A percentile compares a stretch with the other conserved stretches of the same genome.
These are phyloP conservation scores for Moricandia moricandioides DNA, from an alignment of 345 rosid species.

Conservation along the genomic window DNA sequence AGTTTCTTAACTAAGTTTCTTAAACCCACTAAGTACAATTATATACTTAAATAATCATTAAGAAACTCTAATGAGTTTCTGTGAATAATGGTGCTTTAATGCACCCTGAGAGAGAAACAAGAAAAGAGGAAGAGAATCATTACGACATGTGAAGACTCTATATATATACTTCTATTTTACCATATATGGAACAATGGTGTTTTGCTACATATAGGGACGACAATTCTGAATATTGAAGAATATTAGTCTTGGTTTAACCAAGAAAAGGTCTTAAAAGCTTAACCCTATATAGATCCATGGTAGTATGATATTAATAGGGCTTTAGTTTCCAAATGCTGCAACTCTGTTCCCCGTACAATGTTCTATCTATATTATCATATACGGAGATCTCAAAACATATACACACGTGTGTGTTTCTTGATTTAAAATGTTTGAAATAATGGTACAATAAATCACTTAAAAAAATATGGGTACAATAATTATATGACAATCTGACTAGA, in stretches of 20 bases:
- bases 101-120: constrained; percentile 28
- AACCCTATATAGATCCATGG: constrained; percentile 31
- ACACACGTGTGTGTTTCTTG: not conserved
- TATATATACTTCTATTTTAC: not conserved
- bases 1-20: too few relatives aligned
- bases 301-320: constrained; percentile 4
- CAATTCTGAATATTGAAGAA: not conserved
- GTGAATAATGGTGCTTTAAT: too few relatives aligned
- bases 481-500: not conserved
- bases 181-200: constrained; percentile 30
- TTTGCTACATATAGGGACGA: constrained; percentile 28
- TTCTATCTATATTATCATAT: not conserved
- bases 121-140: constrained; percentile 30
- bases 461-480: not conserved
- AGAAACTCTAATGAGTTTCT: too few relatives aligned
- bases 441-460: not conserved
- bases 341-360: constrained; percentile 37
- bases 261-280: constrained; percentile 21
- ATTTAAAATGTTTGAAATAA: not conserved
- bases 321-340: constrained; percentile 38
- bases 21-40: too few relatives aligned
- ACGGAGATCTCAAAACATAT: not conserved
- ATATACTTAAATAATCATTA: too few relatives aligned
- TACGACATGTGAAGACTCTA: not conserved
- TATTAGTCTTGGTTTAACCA: constrained; percentile 11